Evolutionary conservation across 2,329 filamentous ascomycete species (phyloP).

Genomic region (Colletotrichum falcatum): DNA sequence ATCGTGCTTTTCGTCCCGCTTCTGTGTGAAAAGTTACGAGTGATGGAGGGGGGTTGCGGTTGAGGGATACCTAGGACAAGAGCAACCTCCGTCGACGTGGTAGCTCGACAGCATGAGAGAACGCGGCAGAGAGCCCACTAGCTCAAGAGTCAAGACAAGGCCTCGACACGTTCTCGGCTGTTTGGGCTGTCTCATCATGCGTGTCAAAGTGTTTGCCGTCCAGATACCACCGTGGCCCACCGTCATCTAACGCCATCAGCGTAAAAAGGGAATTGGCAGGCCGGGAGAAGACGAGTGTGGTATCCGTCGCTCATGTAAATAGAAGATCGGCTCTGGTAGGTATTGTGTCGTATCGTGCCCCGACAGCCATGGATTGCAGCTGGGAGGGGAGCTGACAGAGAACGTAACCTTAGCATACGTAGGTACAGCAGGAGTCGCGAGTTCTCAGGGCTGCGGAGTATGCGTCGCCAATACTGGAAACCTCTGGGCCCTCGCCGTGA

Average conservation of each 20-base stretch:
- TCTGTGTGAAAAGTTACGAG: neutral
- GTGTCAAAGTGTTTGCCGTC: neutral
- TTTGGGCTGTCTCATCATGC: neutral
- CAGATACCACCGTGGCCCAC: neutral
- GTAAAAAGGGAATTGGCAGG: neutral
- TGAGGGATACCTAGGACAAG: neutral
- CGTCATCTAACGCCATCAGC: neutral
- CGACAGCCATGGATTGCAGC: neutral
- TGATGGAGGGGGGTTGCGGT: neutral
- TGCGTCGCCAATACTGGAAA: neutral
- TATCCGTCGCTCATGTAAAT: neutral
- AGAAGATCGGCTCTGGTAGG: neutral
- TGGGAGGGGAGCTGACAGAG: neutral
- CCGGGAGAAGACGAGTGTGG: neutral
- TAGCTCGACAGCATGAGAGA: neutral
- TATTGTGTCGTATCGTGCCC: too few relatives aligned
- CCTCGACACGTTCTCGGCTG: too few relatives aligned
- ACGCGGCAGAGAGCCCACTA: neutral
- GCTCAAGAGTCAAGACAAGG: neutral
- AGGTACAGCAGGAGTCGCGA: neutral
- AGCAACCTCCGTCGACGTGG: neutral
- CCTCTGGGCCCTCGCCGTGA: too few relatives aligned
- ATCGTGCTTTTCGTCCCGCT: neutral
- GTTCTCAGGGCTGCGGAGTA: too few relatives aligned
- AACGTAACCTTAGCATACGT: too few relatives aligned